Conservation (phyloP, 202 grass and related monocot species). For the Brachypodium distachyon region DNA sequence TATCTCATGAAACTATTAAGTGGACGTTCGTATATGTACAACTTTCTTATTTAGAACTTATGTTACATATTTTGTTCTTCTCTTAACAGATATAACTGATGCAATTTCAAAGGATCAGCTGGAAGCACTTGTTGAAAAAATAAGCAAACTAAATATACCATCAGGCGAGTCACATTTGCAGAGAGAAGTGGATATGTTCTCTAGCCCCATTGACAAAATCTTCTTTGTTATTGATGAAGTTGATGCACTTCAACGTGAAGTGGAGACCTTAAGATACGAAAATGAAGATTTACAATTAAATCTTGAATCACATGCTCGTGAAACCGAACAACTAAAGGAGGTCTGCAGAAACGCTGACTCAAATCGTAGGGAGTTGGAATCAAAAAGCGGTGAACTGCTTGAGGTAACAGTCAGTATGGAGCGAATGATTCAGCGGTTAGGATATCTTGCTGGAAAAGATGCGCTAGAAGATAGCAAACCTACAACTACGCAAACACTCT, state of each 20-base stretch:
- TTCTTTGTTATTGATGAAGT: constrained; percentile 69
- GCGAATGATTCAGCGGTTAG: constrained; percentile 66
- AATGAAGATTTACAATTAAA: constrained; percentile 79
- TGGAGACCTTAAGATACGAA: constrained; percentile 53
- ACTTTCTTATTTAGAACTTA: constrained; percentile 16
- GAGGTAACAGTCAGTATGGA: constrained; percentile 66
- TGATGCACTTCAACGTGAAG: constrained; percentile 38
- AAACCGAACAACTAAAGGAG: constrained; percentile 71
- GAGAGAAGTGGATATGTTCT: constrained; percentile 28
- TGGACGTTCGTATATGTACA: background rate
- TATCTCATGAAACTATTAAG: background rate
- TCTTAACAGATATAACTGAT: constrained; percentile 33
- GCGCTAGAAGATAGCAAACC: constrained; percentile 53
- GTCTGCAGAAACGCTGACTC: constrained; percentile 35
- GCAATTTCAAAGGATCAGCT: constrained; percentile 60
- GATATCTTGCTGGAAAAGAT: constrained; percentile 68
- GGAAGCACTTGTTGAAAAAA: constrained; percentile 66
- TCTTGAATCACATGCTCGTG: constrained; percentile 54
- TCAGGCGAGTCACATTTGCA: constrained; percentile 23
- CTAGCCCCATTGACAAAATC: constrained; percentile 58
- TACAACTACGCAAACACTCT: constrained; percentile 41
- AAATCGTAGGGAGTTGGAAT: constrained; percentile 44
- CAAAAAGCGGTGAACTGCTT: constrained; percentile 50
- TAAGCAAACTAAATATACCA: constrained; percentile 50
- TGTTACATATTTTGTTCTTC: constrained; percentile 25